A percentile compares a stretch with the other conserved stretches of the same genome.
Conservation (phyloP, 768 basidiomycete genomes). For the Lactarius hengduanensis region DNA sequence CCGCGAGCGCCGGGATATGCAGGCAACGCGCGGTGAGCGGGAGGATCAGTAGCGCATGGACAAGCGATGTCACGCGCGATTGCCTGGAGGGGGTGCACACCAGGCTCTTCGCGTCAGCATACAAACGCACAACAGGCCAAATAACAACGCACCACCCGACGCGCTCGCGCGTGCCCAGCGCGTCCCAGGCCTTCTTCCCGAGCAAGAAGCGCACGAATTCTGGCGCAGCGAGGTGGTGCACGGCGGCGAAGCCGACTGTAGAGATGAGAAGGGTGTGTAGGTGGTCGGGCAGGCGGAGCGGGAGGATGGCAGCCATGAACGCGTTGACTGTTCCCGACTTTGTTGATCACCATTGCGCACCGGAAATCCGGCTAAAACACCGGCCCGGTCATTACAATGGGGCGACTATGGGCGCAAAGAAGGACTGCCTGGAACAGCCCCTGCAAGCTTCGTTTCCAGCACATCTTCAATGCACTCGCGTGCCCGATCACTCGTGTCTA, state of each 20-base stretch:
- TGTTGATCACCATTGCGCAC: neutral
- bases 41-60: constrained; percentile 67
- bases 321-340: neutral
- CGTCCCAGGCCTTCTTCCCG: constrained; percentile 48
- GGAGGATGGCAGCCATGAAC: constrained; percentile 23
- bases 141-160: constrained; percentile 14
- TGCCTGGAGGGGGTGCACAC: constrained; percentile 46
- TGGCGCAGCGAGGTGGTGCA: constrained; percentile 62
- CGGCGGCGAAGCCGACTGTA: constrained; percentile 53
- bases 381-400: neutral
- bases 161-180: constrained; percentile 8
- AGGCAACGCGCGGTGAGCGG: constrained; percentile 60
- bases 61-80: constrained; percentile 68
- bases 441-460: neutral
- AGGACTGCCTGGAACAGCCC: neutral
- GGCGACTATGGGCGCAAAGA: too few relatives aligned
- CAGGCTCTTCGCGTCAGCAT: neutral
- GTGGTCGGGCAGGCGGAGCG: constrained; percentile 49
- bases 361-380: neutral
- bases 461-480: neutral
- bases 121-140: neutral
- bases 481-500: neutral
- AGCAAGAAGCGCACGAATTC: constrained; percentile 38
- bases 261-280: constrained; percentile 54
- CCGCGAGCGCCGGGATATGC: constrained; percentile 43